These are phyloP conservation scores for Gastrolobium bilobum DNA, from an alignment of 306 rosid genomes.

Conservation along the genomic window DNA sequence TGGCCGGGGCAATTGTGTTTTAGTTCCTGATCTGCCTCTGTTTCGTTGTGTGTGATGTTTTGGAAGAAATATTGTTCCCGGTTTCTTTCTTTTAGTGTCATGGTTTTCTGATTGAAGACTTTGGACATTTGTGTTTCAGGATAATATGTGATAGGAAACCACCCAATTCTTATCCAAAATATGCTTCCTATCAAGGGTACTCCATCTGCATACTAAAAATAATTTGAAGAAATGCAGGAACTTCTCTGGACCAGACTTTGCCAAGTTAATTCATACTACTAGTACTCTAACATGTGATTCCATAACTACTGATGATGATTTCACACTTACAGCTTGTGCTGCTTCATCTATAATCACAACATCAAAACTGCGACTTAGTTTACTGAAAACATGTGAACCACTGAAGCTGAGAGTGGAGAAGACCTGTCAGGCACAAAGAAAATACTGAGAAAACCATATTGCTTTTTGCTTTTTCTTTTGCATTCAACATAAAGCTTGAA, in stretches of 20 bases:
- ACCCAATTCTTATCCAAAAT: background rate
- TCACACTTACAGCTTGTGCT: constrained; percentile 93
- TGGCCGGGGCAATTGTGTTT: too few species aligned
- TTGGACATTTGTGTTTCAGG: too few species aligned
- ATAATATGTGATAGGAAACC: too few species aligned
- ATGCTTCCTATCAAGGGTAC: constrained; percentile 23
- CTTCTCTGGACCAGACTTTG: constrained; percentile 23
- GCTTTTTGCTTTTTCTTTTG: constrained; percentile 21
- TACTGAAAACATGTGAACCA: constrained; percentile 79
- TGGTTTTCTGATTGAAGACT: too few species aligned
- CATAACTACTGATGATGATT: constrained; percentile 23
- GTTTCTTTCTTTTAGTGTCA: too few species aligned
- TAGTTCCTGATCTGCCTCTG: too few species aligned
- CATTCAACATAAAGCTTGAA: constrained; percentile 35
- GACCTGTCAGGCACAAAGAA: constrained; percentile 71
- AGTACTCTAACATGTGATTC: constrained; percentile 39
- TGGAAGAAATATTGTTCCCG: too few species aligned
- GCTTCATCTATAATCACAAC: constrained; percentile 98
- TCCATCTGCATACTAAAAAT: background rate
- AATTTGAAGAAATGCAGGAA: constrained; percentile 19
- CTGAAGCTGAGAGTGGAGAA: constrained; percentile 97
- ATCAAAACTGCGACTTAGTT: constrained; percentile 84
- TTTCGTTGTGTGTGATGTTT: too few species aligned
- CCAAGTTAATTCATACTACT: constrained; percentile 33
- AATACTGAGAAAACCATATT: constrained; percentile 44